Conservation (phyloP, 1,284 basidiomycete species). For the Marasmius fiardii region DNA sequence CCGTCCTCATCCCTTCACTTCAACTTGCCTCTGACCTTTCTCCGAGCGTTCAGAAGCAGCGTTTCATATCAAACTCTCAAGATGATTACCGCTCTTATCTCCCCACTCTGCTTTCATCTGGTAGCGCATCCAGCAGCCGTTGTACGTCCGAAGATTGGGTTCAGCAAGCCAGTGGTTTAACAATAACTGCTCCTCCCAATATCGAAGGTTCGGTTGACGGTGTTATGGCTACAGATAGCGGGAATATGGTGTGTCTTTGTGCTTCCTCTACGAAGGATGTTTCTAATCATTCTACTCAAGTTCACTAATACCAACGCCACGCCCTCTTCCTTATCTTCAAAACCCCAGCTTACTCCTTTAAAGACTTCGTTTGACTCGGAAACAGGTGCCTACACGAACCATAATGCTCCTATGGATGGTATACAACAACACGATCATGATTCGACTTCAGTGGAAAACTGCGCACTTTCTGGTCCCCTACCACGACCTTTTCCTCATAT, state of each 20-base stretch:
- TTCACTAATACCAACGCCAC: constrained; percentile 20
- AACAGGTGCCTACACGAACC: background rate
- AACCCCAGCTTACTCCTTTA: constrained; percentile 20
- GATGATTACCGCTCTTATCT: constrained; percentile 12
- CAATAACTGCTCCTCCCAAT: constrained; percentile 51
- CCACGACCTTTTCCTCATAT: constrained; percentile 1
- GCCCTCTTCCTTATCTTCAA: constrained; percentile 8
- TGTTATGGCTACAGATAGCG: constrained; percentile 19
- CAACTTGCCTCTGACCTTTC: constrained; percentile 3
- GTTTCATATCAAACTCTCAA: constrained; percentile 40
- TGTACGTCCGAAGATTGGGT: constrained; percentile 65
- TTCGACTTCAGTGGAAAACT: background rate
- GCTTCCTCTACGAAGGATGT: background rate
- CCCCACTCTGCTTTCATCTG: constrained; percentile 17
- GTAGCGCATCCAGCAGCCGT: constrained; percentile 28
- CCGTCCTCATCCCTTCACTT: background rate
- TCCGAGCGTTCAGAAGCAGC: constrained; percentile 43
- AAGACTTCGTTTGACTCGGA: constrained; percentile 16
- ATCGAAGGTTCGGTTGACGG: constrained; percentile 9
- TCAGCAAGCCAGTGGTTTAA: constrained; percentile 53
- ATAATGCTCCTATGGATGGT: background rate
- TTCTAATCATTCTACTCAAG: background rate
- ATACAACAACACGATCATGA: background rate
- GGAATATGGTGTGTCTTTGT: constrained; percentile 32
- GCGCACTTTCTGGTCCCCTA: background rate